phyloP scores from a whole-genome alignment of 345 rosid genomes.

The Citrus sp. region DNA sequence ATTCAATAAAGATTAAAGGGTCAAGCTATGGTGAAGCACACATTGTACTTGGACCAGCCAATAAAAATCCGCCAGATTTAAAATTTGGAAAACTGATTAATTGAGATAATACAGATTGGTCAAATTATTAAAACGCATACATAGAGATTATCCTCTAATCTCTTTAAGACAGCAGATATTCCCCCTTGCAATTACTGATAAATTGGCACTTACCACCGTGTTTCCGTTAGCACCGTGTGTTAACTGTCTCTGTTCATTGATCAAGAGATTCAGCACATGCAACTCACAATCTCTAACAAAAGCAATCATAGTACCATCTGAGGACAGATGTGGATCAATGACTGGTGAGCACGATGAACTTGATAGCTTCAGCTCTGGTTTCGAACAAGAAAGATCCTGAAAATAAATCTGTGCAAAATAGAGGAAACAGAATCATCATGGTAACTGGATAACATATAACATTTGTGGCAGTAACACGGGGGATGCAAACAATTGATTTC shows the following conservation, averaged over 20 bases:
- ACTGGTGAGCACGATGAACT: conserved; percentile 57
- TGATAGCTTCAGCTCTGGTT: conserved; percentile 72
- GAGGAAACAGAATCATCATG: conserved; percentile 6
- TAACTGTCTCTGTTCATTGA: conserved; percentile 55
- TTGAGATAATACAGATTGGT: background rate
- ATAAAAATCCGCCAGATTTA: background rate
- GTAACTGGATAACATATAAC: background rate
- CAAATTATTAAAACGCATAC: background rate
- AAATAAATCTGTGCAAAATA: conserved; percentile 59
- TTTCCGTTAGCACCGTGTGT: conserved; percentile 65
- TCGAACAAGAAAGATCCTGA: conserved; percentile 64
- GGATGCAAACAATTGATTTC: background rate
- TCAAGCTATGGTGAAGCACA: background rate
- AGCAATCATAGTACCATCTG: conserved; percentile 78
- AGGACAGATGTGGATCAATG: conserved; percentile 87
- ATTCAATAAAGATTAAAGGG: background rate
- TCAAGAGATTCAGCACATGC: conserved; percentile 59
- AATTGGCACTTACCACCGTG: conserved; percentile 47
- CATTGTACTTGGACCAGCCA: background rate
- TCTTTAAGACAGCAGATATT: background rate
- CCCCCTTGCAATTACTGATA: background rate
- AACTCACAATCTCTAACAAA: conserved; percentile 70
- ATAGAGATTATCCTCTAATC: background rate
- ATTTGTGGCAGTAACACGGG: background rate
- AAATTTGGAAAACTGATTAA: background rate